These are phyloP conservation scores for Serendipita indica DNA, from an alignment of 768 basidiomycete genomes.

Conservation along the genomic window DNA sequence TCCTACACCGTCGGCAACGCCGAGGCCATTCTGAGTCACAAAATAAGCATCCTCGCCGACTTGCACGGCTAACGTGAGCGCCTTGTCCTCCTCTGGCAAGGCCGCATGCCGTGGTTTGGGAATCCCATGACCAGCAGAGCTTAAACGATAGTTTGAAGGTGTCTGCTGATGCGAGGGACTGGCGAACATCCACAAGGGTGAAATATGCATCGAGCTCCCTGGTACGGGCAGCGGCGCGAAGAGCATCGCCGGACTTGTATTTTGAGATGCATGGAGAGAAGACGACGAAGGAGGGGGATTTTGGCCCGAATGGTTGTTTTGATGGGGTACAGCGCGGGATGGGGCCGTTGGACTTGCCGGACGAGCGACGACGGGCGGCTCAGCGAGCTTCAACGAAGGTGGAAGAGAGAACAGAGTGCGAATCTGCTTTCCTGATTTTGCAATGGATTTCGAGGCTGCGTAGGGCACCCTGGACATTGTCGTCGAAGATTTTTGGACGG, in stretches of 20 bases:
- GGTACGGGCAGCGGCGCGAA: neutral
- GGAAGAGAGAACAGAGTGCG: neutral
- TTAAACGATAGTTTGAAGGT: slow-evolving; percentile 1
- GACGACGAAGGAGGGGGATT: neutral
- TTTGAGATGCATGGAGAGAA: slow-evolving; percentile 2
- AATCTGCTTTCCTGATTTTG: slow-evolving; percentile 7
- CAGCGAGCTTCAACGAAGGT: slow-evolving; percentile 2
- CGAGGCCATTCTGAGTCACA: slow-evolving; percentile 68
- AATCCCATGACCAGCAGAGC: slow-evolving; percentile 7
- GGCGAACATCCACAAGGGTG: neutral
- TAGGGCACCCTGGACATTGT: neutral
- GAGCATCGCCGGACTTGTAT: neutral
- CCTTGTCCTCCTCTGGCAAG: slow-evolving; percentile 16
- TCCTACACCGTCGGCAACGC: slow-evolving; percentile 90
- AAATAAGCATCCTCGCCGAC: slow-evolving; percentile 93
- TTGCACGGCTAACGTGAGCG: slow-evolving; percentile 44
- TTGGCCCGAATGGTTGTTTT: neutral
- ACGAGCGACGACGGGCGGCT: neutral
- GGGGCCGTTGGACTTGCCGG: neutral
- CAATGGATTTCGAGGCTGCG: neutral
- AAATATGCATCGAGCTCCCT: neutral
- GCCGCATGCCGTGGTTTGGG: neutral
- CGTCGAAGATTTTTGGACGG: neutral
- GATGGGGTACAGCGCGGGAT: neutral
- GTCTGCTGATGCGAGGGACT: neutral